Evolutionary conservation across 1,284 basidiomycete genomes (phyloP), one percentile per base, ranked within the genome.

Genomic region (Puccinia triticina): DNA sequence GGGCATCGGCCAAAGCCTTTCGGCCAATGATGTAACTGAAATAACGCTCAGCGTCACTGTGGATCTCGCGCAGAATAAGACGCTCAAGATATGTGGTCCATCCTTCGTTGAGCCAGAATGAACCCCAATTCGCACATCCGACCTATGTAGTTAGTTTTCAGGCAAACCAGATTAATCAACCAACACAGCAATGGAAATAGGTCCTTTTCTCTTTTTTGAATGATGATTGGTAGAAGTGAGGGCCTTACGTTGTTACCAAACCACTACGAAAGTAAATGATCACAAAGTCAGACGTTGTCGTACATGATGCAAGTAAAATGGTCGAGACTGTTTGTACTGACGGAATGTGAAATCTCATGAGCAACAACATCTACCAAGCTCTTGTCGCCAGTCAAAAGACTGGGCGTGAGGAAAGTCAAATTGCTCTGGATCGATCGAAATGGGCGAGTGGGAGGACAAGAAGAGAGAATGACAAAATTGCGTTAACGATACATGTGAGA

Each of bases 11-110:
- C 40, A 98, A 89, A 0, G 90, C 90, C 85, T 93, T 93, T 66
- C 89, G 88, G 32, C 95, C 94, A 84, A 93, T 92, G 83, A 93
- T 88, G 87, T 89, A 94, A 50, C 91, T 91, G 86, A 95, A 95
- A 18, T 92, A 94, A 50, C 96, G 92, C 83, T 93, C 91, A 0
- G 92, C 91, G 23, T 93, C 91, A 0, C 92, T 91, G 86, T 96
- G 91, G 0, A 96, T 88, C 75, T 90, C 89, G 84, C 92, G 89
- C 59, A 93, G 91, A 53, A 97, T 89, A 12, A 97, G 89, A 32
- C 95, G 91, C 87, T 99, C 96, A 73, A 94, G 92, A 86, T 96
- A 98, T 0, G 94, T 96, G 48, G 95, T 97, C 92, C 94, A 97
- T 50, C 94, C 89, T 86, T 89, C 85, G 83, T 87, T 87, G 53